Conservation (phyloP, 768 basidiomycete species). For the Hebeloma cylindrosporum region DNA sequence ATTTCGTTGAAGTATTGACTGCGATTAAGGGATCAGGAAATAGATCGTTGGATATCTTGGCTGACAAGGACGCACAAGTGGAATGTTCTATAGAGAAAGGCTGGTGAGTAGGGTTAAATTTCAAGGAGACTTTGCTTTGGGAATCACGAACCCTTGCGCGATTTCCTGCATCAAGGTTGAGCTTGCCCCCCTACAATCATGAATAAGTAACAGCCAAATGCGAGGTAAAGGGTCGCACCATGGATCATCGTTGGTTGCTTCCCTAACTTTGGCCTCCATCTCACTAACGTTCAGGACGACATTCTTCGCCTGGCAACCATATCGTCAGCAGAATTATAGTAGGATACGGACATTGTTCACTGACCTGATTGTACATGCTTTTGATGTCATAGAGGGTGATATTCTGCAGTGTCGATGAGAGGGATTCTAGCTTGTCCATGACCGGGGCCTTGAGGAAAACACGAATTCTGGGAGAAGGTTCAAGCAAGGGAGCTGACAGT, state of each 20-base stretch:
- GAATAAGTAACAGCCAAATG: not conserved
- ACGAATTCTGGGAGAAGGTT: too few species aligned
- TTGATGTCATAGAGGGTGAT: slow-evolving; percentile 93
- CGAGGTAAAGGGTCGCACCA: slow-evolving; percentile 57
- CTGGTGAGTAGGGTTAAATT: not conserved
- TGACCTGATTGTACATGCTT: slow-evolving; percentile 89
- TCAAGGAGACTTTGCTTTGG: not conserved
- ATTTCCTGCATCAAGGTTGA: slow-evolving; percentile 99
- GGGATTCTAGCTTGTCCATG: slow-evolving; percentile 81
- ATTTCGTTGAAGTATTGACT: slow-evolving; percentile 99
- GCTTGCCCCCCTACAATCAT: slow-evolving; percentile 80
- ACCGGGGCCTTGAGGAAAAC: slow-evolving; percentile 7
- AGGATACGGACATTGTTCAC: slow-evolving; percentile 12
- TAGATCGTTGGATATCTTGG: slow-evolving; percentile 3
- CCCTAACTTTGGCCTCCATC: slow-evolving; percentile 95
- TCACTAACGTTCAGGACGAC: slow-evolving; percentile 95
- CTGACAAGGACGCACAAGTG: slow-evolving; percentile 70
- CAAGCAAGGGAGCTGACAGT: too few species aligned
- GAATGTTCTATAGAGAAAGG: slow-evolving; percentile 67
- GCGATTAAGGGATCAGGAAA: slow-evolving; percentile 8
- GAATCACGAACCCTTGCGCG: slow-evolving; percentile 73
- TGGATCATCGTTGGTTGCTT: slow-evolving; percentile 97
- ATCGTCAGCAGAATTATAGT: slow-evolving; percentile 19
- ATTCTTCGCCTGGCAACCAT: slow-evolving; percentile 75
- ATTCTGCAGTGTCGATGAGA: slow-evolving; percentile 74